Evolutionary conservation across 2,329 filamentous ascomycete species (phyloP).

Genomic region (Periconia sp.): DNA sequence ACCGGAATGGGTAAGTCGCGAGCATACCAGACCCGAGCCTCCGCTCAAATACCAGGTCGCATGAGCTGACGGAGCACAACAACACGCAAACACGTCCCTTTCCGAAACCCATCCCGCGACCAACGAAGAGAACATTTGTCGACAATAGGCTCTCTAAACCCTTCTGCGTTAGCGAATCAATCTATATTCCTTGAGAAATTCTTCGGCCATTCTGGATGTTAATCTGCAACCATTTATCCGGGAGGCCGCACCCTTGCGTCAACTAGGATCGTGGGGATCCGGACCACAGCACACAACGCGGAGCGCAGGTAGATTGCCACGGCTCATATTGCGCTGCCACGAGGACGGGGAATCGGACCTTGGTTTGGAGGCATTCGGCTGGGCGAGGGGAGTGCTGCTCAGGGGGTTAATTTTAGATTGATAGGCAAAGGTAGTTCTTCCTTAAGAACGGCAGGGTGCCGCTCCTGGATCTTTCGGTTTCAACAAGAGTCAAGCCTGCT

Average conservation of each 20-base stretch:
- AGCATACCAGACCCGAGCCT: too few species aligned
- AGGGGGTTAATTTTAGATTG: conserved; percentile 9
- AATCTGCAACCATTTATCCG: conserved; percentile 11
- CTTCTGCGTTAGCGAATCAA: conserved; percentile 7
- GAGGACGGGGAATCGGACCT: conserved; percentile 10
- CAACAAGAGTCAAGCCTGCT: background rate
- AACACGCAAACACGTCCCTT: too few species aligned
- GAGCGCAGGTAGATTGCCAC: conserved; percentile 11
- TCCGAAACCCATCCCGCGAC: background rate
- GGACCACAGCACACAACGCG: conserved; percentile 1
- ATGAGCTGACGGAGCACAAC: too few species aligned
- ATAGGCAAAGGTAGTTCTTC: conserved; percentile 7
- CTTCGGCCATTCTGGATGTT: conserved; percentile 12
- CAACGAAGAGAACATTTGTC: background rate
- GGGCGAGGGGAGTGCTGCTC: background rate
- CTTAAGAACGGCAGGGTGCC: conserved; percentile 8
- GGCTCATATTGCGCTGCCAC: conserved; percentile 8
- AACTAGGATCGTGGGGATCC: conserved; percentile 5
- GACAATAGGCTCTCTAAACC: background rate
- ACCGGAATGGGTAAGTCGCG: too few species aligned
- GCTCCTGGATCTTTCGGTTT: background rate
- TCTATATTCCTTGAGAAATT: conserved; percentile 5
- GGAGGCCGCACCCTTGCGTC: conserved; percentile 4
- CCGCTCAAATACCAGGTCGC: too few species aligned
- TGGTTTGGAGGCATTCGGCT: conserved; percentile 3